phyloP scores from a whole-genome alignment of 371 early-diverging fungal species.

The Apophysomyces variabilis region DNA sequence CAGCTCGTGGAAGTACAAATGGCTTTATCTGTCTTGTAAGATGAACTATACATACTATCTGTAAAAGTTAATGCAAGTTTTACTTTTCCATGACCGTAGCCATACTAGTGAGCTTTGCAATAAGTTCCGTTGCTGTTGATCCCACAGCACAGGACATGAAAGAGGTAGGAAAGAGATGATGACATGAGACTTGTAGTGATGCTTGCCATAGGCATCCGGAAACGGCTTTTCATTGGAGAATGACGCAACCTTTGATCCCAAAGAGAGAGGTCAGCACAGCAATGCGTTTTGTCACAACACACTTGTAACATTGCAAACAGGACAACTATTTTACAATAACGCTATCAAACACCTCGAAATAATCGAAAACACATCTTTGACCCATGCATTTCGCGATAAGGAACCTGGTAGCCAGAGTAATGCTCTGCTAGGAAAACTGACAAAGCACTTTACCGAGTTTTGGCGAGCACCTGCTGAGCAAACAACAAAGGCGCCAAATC shows the following conservation, averaged over 20 bases:
- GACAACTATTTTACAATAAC: slow-evolving; percentile 35
- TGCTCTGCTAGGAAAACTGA: slow-evolving; percentile 2
- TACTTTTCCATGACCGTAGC: neutral
- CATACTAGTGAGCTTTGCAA: neutral
- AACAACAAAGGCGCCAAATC: slow-evolving; percentile 1
- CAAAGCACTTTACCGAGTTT: neutral
- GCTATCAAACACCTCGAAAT: slow-evolving; percentile 34
- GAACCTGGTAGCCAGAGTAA: slow-evolving; percentile 9
- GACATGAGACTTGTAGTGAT: neutral
- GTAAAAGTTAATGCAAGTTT: neutral
- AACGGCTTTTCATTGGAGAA: neutral
- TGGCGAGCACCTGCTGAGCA: slow-evolving; percentile 4
- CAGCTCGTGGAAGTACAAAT: neutral
- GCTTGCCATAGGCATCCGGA: neutral
- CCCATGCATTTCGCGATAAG: slow-evolving; percentile 1
- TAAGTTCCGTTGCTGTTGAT: neutral
- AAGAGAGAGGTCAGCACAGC: neutral
- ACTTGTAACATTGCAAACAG: slow-evolving; percentile 10
- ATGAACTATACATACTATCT: neutral
- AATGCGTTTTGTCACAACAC: neutral
- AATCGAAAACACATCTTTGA: slow-evolving; percentile 16
- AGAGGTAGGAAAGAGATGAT: neutral
- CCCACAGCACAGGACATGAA: neutral
- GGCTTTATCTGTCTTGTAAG: slow-evolving; percentile 5
- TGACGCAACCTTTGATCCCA: neutral